Evolutionary conservation across 768 basidiomycete species (phyloP).

Genomic region (Mycena chlorophos): DNA sequence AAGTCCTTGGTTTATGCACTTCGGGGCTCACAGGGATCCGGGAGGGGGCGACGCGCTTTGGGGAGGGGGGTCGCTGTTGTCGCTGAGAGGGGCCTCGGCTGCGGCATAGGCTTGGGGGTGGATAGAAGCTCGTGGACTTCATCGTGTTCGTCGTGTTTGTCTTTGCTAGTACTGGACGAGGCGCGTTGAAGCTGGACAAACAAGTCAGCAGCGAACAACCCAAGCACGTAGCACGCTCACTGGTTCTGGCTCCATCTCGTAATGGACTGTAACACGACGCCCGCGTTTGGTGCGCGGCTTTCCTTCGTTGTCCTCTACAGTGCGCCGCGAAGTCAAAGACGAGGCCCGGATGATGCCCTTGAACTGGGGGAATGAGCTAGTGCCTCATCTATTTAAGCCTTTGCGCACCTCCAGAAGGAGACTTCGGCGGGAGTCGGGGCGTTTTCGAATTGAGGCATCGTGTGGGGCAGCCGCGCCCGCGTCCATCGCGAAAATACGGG

Average conservation of each 20-base stretch:
- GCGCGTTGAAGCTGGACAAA: not conserved
- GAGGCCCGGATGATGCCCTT: constrained; percentile 17
- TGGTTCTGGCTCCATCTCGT: constrained; percentile 9
- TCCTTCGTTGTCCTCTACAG: constrained; percentile 1
- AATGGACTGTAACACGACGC: constrained; percentile 4
- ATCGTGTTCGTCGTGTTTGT: not conserved
- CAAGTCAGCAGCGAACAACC: not conserved
- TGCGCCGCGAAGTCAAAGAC: constrained; percentile 12
- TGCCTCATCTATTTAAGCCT: constrained; percentile 6
- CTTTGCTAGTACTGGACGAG: not conserved
- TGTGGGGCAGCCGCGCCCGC: constrained; percentile 11
- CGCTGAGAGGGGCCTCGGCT: constrained; percentile 14
- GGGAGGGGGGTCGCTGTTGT: constrained; percentile 13
- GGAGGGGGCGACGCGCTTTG: constrained; percentile 13
- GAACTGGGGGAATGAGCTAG: constrained; percentile 17
- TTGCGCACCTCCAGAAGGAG: constrained; percentile 12
- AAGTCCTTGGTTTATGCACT: constrained; percentile 16
- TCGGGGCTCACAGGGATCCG: constrained; percentile 14
- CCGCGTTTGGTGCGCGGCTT: not conserved
- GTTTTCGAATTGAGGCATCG: not conserved
- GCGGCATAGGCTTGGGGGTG: not conserved
- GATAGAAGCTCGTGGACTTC: not conserved
- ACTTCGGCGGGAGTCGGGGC: constrained; percentile 12
- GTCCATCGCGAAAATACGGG: constrained; percentile 6
- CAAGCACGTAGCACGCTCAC: not conserved